Conservation (phyloP, 306 rosid genomes). For the Cyamopsis tetragonoloba region DNA sequence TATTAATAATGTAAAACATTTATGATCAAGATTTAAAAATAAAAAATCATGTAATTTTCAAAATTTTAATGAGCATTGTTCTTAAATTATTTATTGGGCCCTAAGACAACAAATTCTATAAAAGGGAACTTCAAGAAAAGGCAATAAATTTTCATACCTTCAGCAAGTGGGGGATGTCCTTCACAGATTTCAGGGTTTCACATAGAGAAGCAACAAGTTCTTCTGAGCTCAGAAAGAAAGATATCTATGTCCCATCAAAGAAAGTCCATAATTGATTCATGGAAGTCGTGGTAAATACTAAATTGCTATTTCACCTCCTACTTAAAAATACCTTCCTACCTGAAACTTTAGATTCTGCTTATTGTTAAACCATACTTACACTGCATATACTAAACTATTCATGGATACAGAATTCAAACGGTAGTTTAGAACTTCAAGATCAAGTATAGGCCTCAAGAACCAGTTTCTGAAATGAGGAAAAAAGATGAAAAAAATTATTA, state of each 20-base stretch:
- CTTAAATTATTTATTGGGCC: not conserved
- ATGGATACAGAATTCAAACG: slow-evolving; percentile 92
- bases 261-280: slow-evolving; percentile 18
- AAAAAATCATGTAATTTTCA: not conserved
- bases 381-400: slow-evolving; percentile 10
- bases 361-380: not conserved
- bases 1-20: not conserved
- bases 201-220: slow-evolving; percentile 72
- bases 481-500: not conserved
- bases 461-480: slow-evolving; percentile 56
- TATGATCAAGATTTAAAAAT: not conserved
- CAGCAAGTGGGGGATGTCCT: slow-evolving; percentile 83
- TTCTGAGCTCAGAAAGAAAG: slow-evolving; percentile 78
- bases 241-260: slow-evolving; percentile 68
- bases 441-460: slow-evolving; percentile 95
- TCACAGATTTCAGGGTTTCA: slow-evolving; percentile 79
- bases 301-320: slow-evolving; percentile 11
- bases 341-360: slow-evolving; percentile 14
- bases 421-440: slow-evolving; percentile 72
- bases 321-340: slow-evolving; percentile 12
- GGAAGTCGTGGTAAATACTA: not conserved
- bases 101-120: slow-evolving; percentile 16
- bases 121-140: slow-evolving; percentile 19
- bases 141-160: slow-evolving; percentile 46
- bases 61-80: slow-evolving; percentile 2